Evolutionary conservation across 164 flowering plant species (phyloP), one percentile per base, ranked within the genome.

Genomic region (Dillenia turbinata): DNA sequence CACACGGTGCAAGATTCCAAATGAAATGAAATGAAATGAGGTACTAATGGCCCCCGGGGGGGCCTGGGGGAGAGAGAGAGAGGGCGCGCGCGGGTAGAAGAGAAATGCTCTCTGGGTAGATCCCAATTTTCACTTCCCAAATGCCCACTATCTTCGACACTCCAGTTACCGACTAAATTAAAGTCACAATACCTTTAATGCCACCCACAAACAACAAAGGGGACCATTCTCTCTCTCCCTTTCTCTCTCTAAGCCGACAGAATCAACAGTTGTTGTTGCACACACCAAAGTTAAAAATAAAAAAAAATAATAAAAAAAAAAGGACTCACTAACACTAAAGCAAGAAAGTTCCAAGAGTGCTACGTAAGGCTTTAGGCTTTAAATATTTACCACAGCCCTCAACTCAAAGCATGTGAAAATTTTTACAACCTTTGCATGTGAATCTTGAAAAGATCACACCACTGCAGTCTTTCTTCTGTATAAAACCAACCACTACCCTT

Each of bases 241-340:
- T 16, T 12, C 17, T 12, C 17, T 12, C 54, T 12, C 54, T 12
- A 15, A 51, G n/a, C 43, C 50, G 50, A 56, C 58, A 44, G 65
- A 52, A 62, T 52, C 65, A 33, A 62, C 65, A 62, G 65, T 57
- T 62, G 57, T 57, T 62, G 57, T 19, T 61, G 55, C 56, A 54
- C 50, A 11, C 58, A 46, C 24, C 7, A 40, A 1, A 24, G 60
- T 26, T 52, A 52, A 52, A 60, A 47, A 9, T 22, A 58, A 52
- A 16, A 14, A 12, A 66, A 47, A 52, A 53, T 15, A n/a, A n/a
- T n/a, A n/a, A 26, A 33, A 33, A 4, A 5, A 33, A 33, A 33
- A 33, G 7, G 40, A 5, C 40, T 7, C 40, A 33, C 40, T 33
- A 33, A 33, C 40, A 4, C 7, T 4, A 6, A 33, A 33, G 40